Evolutionary conservation across 805 yeast genomes (phyloP), one percentile per base, ranked within the genome.

Genomic region (Ogataea neopini): DNA sequence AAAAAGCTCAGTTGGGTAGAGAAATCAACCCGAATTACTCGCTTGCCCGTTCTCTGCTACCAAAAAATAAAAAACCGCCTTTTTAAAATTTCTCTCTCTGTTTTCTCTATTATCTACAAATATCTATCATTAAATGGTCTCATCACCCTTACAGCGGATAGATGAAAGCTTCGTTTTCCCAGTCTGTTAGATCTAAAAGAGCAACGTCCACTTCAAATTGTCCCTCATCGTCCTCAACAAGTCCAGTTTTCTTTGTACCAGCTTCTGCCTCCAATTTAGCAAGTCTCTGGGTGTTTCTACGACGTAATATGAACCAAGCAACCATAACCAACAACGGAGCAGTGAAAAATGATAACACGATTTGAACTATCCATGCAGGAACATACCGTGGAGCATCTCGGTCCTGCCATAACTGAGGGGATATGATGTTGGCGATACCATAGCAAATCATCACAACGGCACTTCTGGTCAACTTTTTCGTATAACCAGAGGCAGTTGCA

Each of bases 341-440:
- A 8, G 65, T 25, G 32, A 68, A 63, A 56, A 75, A 80, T 9
- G 79, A 71, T 11, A 77, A 52, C 8, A 77, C 80, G 42, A 80
- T 75, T 55, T 79, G 84, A 9, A 78, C 80, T 44, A 73, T 66
- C 85, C 85, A 74, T 4, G 80, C 76, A 4, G 75, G 72, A 26
- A 59, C 45, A 52, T 72, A 76, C 51, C 78, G 63, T 40, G 84
- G 84, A 7, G 72, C 70, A 54, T 75, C 76, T 18, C 56, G 62
- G 6, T 53, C 66, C 56, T 70, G 68, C 83, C 83, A 80, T 32
- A 80, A 56, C 57, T 79, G 84, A 2, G 84, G 83, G 4, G 81
- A 73, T 28, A 79, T 72, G 30, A 80, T 69, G 53, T 80, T 80
- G 10, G 79, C 69, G 40, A 78, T 52, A 47, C 77, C 67, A 47